A percentile compares a stretch with the other conserved stretches of the same genome.
phyloP scores from a whole-genome alignment of 1,284 basidiomycete genomes.

The Heterobasidion annosum region DNA sequence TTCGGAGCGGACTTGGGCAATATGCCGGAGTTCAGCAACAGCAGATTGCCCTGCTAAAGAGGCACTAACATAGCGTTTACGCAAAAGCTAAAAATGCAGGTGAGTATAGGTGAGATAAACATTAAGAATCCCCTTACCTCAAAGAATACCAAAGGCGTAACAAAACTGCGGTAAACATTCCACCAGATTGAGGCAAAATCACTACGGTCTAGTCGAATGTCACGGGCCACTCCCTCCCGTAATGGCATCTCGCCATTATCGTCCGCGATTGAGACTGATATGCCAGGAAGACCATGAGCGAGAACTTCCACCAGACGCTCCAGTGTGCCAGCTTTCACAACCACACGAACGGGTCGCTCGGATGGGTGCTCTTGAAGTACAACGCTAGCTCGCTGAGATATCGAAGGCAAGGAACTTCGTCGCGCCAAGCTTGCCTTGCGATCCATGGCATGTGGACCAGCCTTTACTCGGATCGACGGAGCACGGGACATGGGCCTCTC shows the following conservation, averaged over 20 bases:
- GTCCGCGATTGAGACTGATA: constrained; percentile 70
- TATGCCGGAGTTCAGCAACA: constrained; percentile 15
- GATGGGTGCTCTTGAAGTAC: constrained; percentile 49
- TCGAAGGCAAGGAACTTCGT: constrained; percentile 67
- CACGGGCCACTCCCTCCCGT: constrained; percentile 57
- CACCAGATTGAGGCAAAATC: constrained; percentile 75
- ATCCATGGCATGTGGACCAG: constrained; percentile 56
- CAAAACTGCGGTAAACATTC: constrained; percentile 70
- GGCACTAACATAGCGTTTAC: constrained; percentile 58
- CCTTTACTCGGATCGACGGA: constrained; percentile 69
- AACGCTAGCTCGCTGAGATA: constrained; percentile 53
- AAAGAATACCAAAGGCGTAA: constrained; percentile 71
- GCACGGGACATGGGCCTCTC: constrained; percentile 43
- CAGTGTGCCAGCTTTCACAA: constrained; percentile 70
- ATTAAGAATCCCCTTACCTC: constrained; percentile 43
- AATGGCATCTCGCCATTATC: constrained; percentile 78
- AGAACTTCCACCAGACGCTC: constrained; percentile 66
- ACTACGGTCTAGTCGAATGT: constrained; percentile 56
- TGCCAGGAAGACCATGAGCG: constrained; percentile 66
- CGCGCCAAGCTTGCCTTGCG: constrained; percentile 66
- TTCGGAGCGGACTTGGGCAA: constrained; percentile 34
- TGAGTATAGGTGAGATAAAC: constrained; percentile 8
- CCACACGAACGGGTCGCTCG: constrained; percentile 61
- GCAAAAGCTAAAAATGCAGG: constrained; percentile 43
- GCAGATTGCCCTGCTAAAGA: constrained; percentile 12